Percentiles rank a stretch among this genome's conserved stretches.
Evolutionary conservation across 805 yeast species (phyloP).

Genomic region (Nakazawaea wickerhamii): DNA sequence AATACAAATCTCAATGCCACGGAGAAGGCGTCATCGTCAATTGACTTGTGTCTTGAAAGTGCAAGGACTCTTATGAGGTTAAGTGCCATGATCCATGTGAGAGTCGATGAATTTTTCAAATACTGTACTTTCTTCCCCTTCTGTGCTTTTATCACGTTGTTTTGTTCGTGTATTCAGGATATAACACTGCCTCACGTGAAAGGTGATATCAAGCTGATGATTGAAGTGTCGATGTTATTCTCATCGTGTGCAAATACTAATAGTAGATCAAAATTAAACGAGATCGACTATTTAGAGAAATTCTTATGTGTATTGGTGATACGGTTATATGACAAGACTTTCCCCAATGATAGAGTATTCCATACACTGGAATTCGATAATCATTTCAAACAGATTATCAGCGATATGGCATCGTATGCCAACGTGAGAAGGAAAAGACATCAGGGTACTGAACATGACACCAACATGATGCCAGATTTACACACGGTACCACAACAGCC

Average conservation of each 20-base stretch:
- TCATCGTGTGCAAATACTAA: slow-evolving; percentile 13
- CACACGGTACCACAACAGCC: no score
- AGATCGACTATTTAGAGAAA: slow-evolving; percentile 3
- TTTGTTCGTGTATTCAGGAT: slow-evolving; percentile 22
- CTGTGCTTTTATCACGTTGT: slow-evolving; percentile 25
- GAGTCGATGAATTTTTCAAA: slow-evolving; percentile 16
- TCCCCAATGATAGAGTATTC: slow-evolving; percentile 14
- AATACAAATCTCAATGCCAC: background rate
- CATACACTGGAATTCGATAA: slow-evolving; percentile 20
- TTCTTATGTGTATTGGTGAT: slow-evolving; percentile 15
- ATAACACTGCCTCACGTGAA: slow-evolving; percentile 14
- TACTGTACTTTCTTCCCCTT: slow-evolving; percentile 26
- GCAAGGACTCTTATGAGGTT: slow-evolving; percentile 23
- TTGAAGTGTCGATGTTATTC: slow-evolving; percentile 16
- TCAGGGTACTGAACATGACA: background rate
- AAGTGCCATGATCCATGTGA: slow-evolving; percentile 15
- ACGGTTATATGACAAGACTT: slow-evolving; percentile 14
- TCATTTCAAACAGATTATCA: background rate
- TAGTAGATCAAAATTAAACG: slow-evolving; percentile 17
- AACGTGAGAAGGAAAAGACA: background rate
- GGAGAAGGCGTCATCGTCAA: slow-evolving; percentile 6
- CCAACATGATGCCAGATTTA: no score
- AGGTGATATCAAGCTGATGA: slow-evolving; percentile 22
- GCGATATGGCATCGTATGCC: background rate
- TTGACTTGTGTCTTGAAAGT: slow-evolving; percentile 19